phyloP scores from a whole-genome alignment of 805 yeast species.

The Suhomyces pyralidae region DNA sequence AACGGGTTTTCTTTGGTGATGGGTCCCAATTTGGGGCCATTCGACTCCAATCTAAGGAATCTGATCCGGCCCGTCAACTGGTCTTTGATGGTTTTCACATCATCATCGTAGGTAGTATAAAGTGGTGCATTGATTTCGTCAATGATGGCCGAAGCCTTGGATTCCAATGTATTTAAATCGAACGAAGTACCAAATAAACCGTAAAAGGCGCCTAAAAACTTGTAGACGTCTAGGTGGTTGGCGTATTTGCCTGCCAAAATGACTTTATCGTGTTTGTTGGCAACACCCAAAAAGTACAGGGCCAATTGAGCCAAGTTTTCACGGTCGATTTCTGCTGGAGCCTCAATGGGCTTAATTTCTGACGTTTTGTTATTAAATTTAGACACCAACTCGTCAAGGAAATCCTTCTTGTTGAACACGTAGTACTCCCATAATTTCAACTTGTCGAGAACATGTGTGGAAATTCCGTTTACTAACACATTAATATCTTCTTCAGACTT shows the following conservation, averaged over 20 bases:
- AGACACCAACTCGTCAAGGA: slow-evolving; percentile 37
- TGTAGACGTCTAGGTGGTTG: slow-evolving; percentile 50
- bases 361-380: slow-evolving; percentile 29
- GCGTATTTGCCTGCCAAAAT: slow-evolving; percentile 49
- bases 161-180: slow-evolving; percentile 26
- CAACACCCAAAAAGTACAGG: slow-evolving; percentile 41
- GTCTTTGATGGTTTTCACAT: slow-evolving; percentile 56
- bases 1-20: slow-evolving; percentile 54
- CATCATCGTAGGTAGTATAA: slow-evolving; percentile 74
- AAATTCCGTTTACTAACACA: slow-evolving; percentile 63
- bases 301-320: slow-evolving; percentile 45
- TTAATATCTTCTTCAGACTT: slow-evolving; percentile 52
- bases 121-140: slow-evolving; percentile 76
- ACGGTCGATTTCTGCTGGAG: slow-evolving; percentile 27
- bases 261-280: slow-evolving; percentile 40
- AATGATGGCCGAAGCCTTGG: slow-evolving; percentile 50
- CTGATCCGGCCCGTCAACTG: slow-evolving; percentile 76
- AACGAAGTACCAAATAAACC: neutral
- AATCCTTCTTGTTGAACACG: slow-evolving; percentile 55
- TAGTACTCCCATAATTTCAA: slow-evolving; percentile 86
- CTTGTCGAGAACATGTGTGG: slow-evolving; percentile 60
- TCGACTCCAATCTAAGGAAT: slow-evolving; percentile 68
- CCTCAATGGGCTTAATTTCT: slow-evolving; percentile 11
- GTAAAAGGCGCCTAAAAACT: slow-evolving; percentile 46
- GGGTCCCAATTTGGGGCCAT: slow-evolving; percentile 80